Conservation (phyloP, 495 filamentous ascomycete genomes). For the Pyronema omphalodes region DNA sequence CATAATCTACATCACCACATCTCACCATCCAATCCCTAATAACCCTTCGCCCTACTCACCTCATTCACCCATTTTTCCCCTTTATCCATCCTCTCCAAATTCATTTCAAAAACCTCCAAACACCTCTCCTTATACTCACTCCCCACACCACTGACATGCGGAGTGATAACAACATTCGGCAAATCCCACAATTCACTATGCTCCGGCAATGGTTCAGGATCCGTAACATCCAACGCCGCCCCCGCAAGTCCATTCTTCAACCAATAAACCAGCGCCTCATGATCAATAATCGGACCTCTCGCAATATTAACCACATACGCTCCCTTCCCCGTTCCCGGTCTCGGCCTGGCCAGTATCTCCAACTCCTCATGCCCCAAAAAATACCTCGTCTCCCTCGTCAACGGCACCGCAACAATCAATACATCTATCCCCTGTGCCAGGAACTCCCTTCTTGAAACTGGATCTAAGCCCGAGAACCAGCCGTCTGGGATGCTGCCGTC, state of each 20-base stretch:
- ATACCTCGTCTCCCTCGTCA: slow-evolving; percentile 47
- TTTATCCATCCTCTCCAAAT: slow-evolving; percentile 38
- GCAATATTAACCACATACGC: slow-evolving; percentile 58
- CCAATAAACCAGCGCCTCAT: slow-evolving; percentile 46
- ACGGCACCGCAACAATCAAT: slow-evolving; percentile 53
- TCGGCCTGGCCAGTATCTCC: slow-evolving; percentile 31
- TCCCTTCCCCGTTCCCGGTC: slow-evolving; percentile 28
- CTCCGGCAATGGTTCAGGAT: slow-evolving; percentile 61
- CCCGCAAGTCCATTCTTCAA: slow-evolving; percentile 44
- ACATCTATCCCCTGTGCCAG: slow-evolving; percentile 52
- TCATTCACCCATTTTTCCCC: slow-evolving; percentile 49
- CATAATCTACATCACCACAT: too few relatives aligned
- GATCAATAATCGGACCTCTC: slow-evolving; percentile 51
- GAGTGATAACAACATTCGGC: slow-evolving; percentile 57
- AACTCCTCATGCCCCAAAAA: slow-evolving; percentile 50
- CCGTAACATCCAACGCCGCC: slow-evolving; percentile 69
- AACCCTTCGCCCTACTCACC: slow-evolving; percentile 44
- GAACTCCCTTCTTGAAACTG: slow-evolving; percentile 44
- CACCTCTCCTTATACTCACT: slow-evolving; percentile 39
- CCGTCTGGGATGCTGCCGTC: slow-evolving; percentile 50
- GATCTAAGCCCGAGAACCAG: slow-evolving; percentile 54
- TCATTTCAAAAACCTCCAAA: slow-evolving; percentile 41
- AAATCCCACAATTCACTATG: slow-evolving; percentile 55
- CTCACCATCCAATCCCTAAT: slow-evolving; percentile 30
- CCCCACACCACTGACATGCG: slow-evolving; percentile 39